These are phyloP conservation scores for Baudoinia panamericana DNA, from an alignment of 495 filamentous ascomycete genomes.

Conservation along the genomic window DNA sequence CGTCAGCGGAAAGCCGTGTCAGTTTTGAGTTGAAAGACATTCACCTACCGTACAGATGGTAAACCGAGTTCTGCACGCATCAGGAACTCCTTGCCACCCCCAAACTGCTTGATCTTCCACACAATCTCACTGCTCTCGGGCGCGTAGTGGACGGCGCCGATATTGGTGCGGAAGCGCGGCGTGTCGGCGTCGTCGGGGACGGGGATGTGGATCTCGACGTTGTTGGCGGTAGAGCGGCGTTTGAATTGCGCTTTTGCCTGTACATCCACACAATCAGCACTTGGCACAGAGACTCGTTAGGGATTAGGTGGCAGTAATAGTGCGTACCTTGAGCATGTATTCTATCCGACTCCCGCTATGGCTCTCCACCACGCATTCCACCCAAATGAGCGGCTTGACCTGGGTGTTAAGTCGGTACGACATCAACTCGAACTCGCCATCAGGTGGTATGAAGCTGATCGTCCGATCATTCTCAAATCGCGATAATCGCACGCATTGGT, in stretches of 20 bases:
- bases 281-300: not conserved
- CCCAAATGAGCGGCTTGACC: conserved; percentile 97
- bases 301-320: conserved; percentile 32
- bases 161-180: conserved; percentile 92
- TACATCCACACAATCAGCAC: not conserved
- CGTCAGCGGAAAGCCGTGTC: not conserved
- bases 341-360: conserved; percentile 92
- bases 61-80: conserved; percentile 97
- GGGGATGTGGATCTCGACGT: conserved; percentile 94
- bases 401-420: conserved; percentile 97
- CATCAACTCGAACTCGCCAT: conserved; percentile 99
- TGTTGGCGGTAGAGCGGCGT: conserved; percentile 92
- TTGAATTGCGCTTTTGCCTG: conserved; percentile 96
- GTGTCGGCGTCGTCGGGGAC: conserved; percentile 96
- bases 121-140: conserved; percentile 95
- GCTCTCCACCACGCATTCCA: conserved; percentile 91
- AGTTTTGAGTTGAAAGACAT: not conserved
- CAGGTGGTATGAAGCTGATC: conserved; percentile 97
- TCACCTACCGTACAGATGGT: conserved; percentile 63
- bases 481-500: conserved; percentile 92
- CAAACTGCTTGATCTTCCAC: conserved; percentile 99
- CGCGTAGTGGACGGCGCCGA: conserved; percentile 95
- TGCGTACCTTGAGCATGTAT: conserved; percentile 98
- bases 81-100: conserved; percentile 93
- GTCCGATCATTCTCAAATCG: conserved; percentile 98